Conservation (phyloP, 805 yeast species). For the Torulaspora maleeae region DNA sequence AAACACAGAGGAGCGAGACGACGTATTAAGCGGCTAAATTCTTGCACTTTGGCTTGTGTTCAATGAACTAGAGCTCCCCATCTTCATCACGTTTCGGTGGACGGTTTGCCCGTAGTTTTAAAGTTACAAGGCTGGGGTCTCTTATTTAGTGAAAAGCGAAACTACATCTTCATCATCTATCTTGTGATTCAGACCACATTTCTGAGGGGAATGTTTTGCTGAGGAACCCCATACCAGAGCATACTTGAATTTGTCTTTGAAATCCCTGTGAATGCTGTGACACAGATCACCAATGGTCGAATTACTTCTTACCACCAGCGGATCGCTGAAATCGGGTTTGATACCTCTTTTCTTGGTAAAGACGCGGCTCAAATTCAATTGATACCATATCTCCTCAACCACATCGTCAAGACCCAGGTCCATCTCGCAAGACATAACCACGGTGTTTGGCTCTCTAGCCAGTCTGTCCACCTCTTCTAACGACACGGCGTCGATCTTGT, state of each 20-base stretch:
- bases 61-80: no score
- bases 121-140: neutral
- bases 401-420: slow-evolving; percentile 83
- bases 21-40: no score
- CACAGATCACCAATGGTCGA: slow-evolving; percentile 84
- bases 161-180: slow-evolving; percentile 94
- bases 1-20: no score
- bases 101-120: no score
- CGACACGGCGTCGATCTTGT: slow-evolving; percentile 92
- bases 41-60: no score
- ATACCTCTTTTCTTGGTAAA: slow-evolving; percentile 87
- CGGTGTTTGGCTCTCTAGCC: slow-evolving; percentile 89
- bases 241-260: slow-evolving; percentile 86
- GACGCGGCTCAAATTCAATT: slow-evolving; percentile 70
- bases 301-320: slow-evolving; percentile 79
- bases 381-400: slow-evolving; percentile 90
- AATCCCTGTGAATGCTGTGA: slow-evolving; percentile 86
- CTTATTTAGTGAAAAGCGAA: slow-evolving; percentile 75
- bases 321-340: slow-evolving; percentile 77
- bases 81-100: no score
- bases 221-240: slow-evolving; percentile 97
- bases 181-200: slow-evolving; percentile 81
- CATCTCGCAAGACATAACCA: slow-evolving; percentile 87
- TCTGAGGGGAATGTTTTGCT: slow-evolving; percentile 93
- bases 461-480: slow-evolving; percentile 89